Evolutionary conservation across 2,329 filamentous ascomycete genomes (phyloP).

Genomic region (Colletotrichum shisoi): DNA sequence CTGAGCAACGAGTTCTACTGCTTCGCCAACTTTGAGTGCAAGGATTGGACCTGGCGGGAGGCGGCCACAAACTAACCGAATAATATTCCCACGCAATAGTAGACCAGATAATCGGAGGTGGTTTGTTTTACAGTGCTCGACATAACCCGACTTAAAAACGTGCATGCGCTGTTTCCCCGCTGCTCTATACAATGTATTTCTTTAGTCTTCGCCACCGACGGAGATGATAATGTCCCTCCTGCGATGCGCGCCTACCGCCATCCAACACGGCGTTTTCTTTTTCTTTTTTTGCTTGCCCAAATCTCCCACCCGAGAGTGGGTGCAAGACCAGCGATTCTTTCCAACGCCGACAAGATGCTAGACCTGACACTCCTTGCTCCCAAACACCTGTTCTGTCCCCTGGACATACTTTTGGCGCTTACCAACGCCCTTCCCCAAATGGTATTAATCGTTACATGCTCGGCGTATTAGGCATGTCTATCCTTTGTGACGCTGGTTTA

Average conservation of each 20-base stretch:
- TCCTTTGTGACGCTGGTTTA: slow-evolving; percentile 43
- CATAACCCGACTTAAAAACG: slow-evolving; percentile 2
- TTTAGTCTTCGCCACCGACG: slow-evolving; percentile 9
- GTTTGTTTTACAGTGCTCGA: neutral
- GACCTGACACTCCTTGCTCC: slow-evolving; percentile 1
- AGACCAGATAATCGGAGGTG: neutral
- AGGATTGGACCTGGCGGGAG: slow-evolving; percentile 55
- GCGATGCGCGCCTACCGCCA: slow-evolving; percentile 1
- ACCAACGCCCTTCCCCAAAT: neutral
- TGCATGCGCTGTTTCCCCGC: slow-evolving; percentile 29
- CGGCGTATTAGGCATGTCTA: neutral
- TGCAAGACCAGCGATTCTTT: slow-evolving; percentile 26
- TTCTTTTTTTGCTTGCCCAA: slow-evolving; percentile 8
- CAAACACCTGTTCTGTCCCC: neutral
- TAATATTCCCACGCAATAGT: neutral
- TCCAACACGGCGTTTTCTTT: slow-evolving; percentile 21
- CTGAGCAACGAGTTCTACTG: slow-evolving; percentile 83
- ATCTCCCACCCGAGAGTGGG: slow-evolving; percentile 7
- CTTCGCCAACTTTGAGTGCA: slow-evolving; percentile 79
- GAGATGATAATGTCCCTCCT: neutral
- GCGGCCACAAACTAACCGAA: slow-evolving; percentile 38
- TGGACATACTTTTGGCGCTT: neutral
- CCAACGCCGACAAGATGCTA: slow-evolving; percentile 38
- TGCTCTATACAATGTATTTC: slow-evolving; percentile 30
- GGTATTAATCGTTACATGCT: slow-evolving; percentile 8